phyloP scores from a whole-genome alignment of 306 rosid species.

The Malus fusca region DNA sequence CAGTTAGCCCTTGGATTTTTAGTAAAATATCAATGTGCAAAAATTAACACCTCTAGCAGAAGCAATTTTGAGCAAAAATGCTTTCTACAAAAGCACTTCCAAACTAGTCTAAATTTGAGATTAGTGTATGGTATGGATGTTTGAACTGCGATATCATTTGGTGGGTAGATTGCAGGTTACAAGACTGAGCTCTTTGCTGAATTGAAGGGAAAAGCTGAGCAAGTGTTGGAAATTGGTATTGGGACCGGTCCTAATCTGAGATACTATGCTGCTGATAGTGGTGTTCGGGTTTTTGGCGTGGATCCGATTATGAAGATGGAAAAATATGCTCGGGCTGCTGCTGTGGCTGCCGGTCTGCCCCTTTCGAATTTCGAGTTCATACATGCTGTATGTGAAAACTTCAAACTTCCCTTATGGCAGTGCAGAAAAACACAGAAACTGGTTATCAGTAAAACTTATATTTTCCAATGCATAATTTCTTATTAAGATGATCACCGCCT shows the following conservation, averaged over 20 bases:
- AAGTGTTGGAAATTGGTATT: conserved; percentile 80
- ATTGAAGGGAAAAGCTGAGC: conserved; percentile 56
- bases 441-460: not conserved
- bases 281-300: conserved; percentile 55
- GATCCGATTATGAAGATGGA: conserved; percentile 85
- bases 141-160: not conserved
- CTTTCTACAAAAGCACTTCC: not conserved
- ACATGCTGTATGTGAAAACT: conserved; percentile 51
- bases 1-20: not conserved
- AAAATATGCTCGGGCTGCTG: conserved; percentile 62
- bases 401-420: conserved; percentile 1
- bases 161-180: conserved; percentile 61
- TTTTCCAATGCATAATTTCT: not conserved
- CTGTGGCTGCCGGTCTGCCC: conserved; percentile 53
- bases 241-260: conserved; percentile 80
- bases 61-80: not conserved
- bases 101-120: not conserved
- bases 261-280: conserved; percentile 47
- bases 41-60: not conserved
- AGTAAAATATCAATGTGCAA: not conserved
- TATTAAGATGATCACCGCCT: not conserved
- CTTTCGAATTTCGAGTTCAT: conserved; percentile 56
- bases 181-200: conserved; percentile 50
- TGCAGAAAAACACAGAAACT: not conserved
- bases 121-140: not conserved